phyloP scores from a whole-genome alignment of 2,329 filamentous ascomycete species.

The Colletotrichum sp. region DNA sequence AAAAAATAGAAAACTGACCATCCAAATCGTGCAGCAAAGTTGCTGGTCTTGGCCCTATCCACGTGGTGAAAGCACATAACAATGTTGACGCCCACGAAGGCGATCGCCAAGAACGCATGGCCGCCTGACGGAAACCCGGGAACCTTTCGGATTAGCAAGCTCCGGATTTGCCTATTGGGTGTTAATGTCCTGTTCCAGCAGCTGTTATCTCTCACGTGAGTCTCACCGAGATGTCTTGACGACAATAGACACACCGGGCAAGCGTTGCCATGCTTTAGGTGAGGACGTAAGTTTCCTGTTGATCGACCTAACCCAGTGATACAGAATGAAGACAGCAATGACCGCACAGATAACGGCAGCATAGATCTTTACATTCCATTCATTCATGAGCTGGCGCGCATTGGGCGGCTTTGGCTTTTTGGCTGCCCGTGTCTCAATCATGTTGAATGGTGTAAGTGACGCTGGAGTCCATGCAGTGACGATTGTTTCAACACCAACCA shows the following conservation, averaged over 20 bases:
- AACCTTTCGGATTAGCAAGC: not conserved
- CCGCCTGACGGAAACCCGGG: constrained; percentile 20
- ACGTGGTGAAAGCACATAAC: constrained; percentile 35
- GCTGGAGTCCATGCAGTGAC: not conserved
- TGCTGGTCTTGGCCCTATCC: constrained; percentile 32
- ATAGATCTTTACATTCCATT: not conserved
- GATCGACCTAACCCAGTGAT: not conserved
- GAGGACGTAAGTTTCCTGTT: not conserved
- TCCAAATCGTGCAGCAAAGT: constrained; percentile 30
- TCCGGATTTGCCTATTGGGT: not conserved
- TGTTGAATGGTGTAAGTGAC: not conserved
- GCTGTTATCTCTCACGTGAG: not conserved
- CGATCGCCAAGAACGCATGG: constrained; percentile 30
- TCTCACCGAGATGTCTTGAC: not conserved
- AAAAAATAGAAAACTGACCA: constrained; percentile 16
- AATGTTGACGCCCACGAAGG: constrained; percentile 37
- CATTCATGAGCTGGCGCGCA: not conserved
- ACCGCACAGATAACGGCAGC: not conserved
- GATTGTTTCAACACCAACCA: not conserved
- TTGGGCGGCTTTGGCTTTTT: not conserved
- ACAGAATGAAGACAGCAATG: not conserved
- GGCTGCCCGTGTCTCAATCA: not conserved
- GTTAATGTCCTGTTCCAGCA: not conserved
- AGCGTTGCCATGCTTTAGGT: not conserved
- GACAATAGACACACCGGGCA: not conserved